These are phyloP conservation scores for Scedosporium dehoogii DNA, from an alignment of 2,329 filamentous ascomycete genomes.

Conservation along the genomic window DNA sequence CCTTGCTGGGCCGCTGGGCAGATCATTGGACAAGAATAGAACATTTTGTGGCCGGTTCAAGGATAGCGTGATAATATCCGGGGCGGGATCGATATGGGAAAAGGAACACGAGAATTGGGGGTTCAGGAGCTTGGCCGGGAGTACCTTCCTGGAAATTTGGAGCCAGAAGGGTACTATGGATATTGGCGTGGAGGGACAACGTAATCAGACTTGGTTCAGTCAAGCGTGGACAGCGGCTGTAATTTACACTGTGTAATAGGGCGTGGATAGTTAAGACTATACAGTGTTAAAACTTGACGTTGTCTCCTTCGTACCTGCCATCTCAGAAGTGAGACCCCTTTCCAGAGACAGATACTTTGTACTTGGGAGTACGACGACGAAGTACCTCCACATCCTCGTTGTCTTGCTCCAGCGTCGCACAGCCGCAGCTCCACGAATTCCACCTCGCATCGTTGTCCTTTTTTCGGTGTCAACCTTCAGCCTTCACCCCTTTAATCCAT, in stretches of 20 bases:
- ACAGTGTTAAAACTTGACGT: not conserved
- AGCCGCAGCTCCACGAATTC: not conserved
- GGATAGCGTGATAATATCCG: not conserved
- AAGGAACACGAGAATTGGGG: not conserved
- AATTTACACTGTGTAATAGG: not conserved
- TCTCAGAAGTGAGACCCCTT: too few relatives aligned
- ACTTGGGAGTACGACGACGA: not conserved
- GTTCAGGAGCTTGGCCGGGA: not conserved
- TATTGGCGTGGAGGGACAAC: not conserved
- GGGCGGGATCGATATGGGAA: not conserved
- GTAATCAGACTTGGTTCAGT: not conserved
- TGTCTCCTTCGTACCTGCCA: too few relatives aligned
- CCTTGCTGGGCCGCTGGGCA: not conserved
- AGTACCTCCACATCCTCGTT: not conserved
- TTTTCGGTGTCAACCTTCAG: not conserved
- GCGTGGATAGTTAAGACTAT: not conserved
- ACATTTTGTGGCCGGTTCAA: not conserved
- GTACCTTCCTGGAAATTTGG: not conserved
- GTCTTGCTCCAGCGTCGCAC: not conserved
- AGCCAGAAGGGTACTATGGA: not conserved
- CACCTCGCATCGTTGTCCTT: slow-evolving; percentile 4
- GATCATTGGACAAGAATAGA: not conserved
- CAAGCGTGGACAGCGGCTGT: not conserved
- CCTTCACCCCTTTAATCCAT: not conserved
- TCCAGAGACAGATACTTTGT: too few relatives aligned